These are phyloP conservation scores for Thelephora aurantiotincta DNA, from an alignment of 768 basidiomycete species.

Conservation along the genomic window DNA sequence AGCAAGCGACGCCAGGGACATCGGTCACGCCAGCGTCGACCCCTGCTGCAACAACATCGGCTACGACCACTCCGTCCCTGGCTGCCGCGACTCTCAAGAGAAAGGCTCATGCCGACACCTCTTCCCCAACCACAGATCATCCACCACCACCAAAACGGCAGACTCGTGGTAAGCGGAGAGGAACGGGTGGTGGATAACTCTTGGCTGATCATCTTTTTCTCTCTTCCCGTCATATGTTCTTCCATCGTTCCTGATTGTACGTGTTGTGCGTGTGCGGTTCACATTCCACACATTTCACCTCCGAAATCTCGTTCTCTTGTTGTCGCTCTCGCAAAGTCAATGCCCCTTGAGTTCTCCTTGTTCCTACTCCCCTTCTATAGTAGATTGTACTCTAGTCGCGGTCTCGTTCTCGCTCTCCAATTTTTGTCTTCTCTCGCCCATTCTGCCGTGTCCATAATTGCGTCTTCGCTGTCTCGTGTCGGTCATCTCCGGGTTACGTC, in stretches of 20 bases:
- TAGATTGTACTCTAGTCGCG: background rate
- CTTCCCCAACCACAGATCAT: constrained; percentile 4
- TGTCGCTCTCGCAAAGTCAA: too few relatives aligned
- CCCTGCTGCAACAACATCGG: constrained; percentile 13
- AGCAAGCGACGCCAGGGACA: constrained; percentile 15
- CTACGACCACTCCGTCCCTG: constrained; percentile 15
- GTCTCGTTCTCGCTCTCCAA: background rate
- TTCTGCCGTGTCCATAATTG: background rate
- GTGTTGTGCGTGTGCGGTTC: too few relatives aligned
- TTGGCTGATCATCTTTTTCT: background rate
- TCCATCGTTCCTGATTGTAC: too few relatives aligned
- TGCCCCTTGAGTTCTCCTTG: too few relatives aligned
- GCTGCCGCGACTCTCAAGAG: constrained; percentile 17
- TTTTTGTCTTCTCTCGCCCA: background rate
- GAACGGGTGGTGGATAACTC: background rate
- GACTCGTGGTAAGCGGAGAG: background rate
- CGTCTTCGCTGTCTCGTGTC: background rate
- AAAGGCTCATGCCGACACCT: background rate
- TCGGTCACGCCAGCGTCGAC: constrained; percentile 15
- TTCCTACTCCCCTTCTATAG: background rate
- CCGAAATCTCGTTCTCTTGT: too few relatives aligned
- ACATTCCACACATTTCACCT: too few relatives aligned
- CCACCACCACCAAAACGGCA: background rate
- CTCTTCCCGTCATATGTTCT: background rate
- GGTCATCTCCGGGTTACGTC: too few relatives aligned